A percentile compares a stretch with the other conserved stretches of the same genome.
phyloP scores from a whole-genome alignment of 306 rosid genomes.

The Dryas alaskensis region DNA sequence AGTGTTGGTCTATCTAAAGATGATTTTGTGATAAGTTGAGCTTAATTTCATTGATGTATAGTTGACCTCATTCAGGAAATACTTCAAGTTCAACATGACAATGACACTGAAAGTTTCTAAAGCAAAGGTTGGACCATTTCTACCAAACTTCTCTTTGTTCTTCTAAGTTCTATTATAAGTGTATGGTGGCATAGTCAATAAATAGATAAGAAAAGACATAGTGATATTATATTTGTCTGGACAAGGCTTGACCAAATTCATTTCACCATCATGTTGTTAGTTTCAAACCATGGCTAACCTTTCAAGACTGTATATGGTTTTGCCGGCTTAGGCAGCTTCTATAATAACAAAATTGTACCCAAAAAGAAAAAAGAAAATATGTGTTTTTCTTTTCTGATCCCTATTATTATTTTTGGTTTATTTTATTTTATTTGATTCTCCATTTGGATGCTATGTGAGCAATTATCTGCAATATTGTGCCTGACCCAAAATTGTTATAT shows the following conservation, averaged over 20 bases:
- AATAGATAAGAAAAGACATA: no score
- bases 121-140: neutral
- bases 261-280: neutral
- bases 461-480: no score
- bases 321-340: neutral
- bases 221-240: neutral
- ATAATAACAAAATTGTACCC: neutral
- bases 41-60: neutral
- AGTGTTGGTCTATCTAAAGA: neutral
- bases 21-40: neutral
- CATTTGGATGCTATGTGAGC: no score
- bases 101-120: neutral
- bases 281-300: neutral
- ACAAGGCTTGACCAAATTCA: neutral
- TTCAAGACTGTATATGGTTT: neutral
- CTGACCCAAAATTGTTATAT: no score
- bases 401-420: no score
- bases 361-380: neutral
- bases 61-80: neutral
- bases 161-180: no score
- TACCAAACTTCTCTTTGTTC: no score
- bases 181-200: no score
- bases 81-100: neutral
- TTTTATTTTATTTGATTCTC: no score
- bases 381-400: neutral